Conservation (phyloP, 805 yeast genomes). For the Saccharomycopsis schoenii region DNA sequence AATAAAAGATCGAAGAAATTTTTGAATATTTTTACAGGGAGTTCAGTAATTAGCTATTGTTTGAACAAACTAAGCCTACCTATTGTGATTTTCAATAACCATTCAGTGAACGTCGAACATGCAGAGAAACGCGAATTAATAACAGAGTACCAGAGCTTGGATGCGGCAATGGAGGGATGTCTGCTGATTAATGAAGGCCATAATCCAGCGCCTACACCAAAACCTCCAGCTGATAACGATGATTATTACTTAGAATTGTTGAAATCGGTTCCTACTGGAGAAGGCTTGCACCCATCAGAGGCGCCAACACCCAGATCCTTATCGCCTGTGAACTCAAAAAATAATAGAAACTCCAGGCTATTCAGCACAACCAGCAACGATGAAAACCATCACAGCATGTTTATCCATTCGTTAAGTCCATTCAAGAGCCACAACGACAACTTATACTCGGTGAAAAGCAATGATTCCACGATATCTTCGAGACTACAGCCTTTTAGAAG, state of each 20-base stretch:
- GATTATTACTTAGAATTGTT: neutral
- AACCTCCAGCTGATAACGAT: neutral
- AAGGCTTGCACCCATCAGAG: neutral
- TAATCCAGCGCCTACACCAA: neutral
- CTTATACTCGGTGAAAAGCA: neutral
- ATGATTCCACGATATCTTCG: neutral
- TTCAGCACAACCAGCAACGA: neutral
- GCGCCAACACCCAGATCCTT: constrained; percentile 1
- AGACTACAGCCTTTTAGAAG: constrained; percentile 3
- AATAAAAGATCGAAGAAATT: neutral
- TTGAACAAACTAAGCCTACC: constrained; percentile 13
- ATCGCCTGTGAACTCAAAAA: constrained; percentile 2
- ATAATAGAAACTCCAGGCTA: neutral
- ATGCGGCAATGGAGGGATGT: neutral
- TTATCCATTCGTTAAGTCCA: neutral
- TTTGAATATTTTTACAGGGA: neutral
- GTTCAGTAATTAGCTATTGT: constrained; percentile 9
- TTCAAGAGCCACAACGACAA: neutral
- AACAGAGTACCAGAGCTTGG: neutral
- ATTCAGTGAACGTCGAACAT: neutral
- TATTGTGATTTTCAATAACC: constrained; percentile 9
- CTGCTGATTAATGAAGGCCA: neutral
- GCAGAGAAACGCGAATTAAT: neutral
- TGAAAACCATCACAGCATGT: neutral
- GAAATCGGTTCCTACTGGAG: constrained; percentile 3